Percentiles rank a stretch among this genome's conserved stretches.
Conservation (phyloP, 148 eudicot species). For the Vaccinium vitisidaea region DNA sequence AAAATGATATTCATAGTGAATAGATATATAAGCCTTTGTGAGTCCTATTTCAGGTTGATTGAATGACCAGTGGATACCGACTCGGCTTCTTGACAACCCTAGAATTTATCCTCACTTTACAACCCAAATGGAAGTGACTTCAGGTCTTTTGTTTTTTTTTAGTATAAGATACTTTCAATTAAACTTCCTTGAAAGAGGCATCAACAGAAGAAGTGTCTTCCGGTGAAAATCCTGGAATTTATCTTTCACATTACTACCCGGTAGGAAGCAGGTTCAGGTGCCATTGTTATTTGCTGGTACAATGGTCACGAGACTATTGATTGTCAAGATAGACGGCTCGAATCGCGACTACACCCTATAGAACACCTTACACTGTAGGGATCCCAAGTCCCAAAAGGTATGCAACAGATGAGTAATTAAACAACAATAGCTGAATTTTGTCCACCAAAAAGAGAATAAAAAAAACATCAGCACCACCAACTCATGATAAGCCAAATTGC, state of each 20-base stretch:
- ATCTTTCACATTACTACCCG: not conserved
- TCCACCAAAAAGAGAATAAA: too few species aligned
- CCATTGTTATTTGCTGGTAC: not conserved
- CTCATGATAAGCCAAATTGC: not conserved
- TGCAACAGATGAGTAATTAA: not conserved
- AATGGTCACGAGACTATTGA: not conserved
- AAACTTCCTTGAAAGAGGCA: too few species aligned
- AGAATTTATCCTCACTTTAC: not conserved
- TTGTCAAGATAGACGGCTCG: too few species aligned
- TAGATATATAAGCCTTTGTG: not conserved
- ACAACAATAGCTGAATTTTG: not conserved
- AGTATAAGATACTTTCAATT: too few species aligned
- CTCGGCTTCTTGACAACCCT: not conserved
- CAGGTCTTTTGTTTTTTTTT: too few species aligned
- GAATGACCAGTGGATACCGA: not conserved
- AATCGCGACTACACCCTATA: too few species aligned
- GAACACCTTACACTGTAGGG: too few species aligned
- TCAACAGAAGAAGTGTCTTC: too few species aligned
- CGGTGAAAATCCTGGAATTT: not conserved
- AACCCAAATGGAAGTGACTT: not conserved
- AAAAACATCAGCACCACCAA: not conserved
- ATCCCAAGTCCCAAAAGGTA: too few species aligned
- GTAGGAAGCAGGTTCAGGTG: not conserved
- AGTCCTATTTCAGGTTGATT: not conserved
- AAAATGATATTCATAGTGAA: not conserved